phyloP scores from a whole-genome alignment of 495 filamentous ascomycete species.

The Letharia columbiana region DNA sequence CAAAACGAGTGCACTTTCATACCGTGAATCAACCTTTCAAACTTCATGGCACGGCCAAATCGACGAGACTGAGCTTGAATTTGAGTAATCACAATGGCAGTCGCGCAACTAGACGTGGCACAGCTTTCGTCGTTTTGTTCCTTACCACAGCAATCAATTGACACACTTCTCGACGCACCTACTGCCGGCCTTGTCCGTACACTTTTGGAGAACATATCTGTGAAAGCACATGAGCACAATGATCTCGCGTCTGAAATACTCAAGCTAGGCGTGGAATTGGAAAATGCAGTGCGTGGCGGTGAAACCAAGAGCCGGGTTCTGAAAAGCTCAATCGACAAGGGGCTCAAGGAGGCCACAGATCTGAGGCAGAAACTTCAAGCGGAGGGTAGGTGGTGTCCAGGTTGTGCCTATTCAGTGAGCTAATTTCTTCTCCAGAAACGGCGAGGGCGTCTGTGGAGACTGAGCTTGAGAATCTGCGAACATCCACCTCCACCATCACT shows the following conservation, averaged over 20 bases:
- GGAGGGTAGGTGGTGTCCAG: constrained; percentile 53
- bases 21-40: background rate
- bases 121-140: constrained; percentile 69
- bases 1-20: background rate
- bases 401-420: constrained; percentile 7
- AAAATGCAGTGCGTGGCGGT: constrained; percentile 70
- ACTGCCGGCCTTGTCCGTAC: constrained; percentile 66
- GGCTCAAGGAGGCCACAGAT: constrained; percentile 67
- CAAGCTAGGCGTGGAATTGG: constrained; percentile 81
- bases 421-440: constrained; percentile 45
- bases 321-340: constrained; percentile 72
- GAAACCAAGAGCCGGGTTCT: constrained; percentile 74
- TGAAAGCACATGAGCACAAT: constrained; percentile 73
- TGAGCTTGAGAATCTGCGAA: constrained; percentile 71
- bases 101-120: constrained; percentile 61
- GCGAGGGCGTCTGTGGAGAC: constrained; percentile 59
- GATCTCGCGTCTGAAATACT: constrained; percentile 73
- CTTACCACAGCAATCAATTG: constrained; percentile 59
- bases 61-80: background rate
- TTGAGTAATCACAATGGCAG: constrained; percentile 53
- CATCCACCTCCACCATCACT: constrained; percentile 61
- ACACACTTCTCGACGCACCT: constrained; percentile 57
- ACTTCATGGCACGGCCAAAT: background rate
- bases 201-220: constrained; percentile 57
- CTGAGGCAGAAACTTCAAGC: constrained; percentile 68